phyloP scores from a whole-genome alignment of 495 filamentous ascomycete genomes.

The Neurospora sp. region DNA sequence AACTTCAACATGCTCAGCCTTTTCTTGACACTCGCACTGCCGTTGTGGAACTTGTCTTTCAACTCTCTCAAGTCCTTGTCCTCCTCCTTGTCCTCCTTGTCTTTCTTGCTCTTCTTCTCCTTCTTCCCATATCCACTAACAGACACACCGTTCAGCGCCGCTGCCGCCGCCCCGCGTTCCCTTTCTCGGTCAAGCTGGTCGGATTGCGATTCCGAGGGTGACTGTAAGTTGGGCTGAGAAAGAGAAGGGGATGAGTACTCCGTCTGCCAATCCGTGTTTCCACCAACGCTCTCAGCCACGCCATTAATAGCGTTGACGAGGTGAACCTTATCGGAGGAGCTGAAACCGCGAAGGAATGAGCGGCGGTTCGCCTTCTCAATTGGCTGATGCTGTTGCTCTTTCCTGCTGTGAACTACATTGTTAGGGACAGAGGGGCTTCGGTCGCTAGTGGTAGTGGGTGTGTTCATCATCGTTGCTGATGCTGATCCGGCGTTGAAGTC shows the following conservation, averaged over 20 bases:
- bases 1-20: constrained; percentile 58
- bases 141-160: constrained; percentile 16
- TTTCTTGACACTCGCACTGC: constrained; percentile 47
- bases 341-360: constrained; percentile 9
- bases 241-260: background rate
- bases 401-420: background rate
- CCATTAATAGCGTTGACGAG: background rate
- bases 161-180: constrained; percentile 16
- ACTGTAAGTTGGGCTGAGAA: background rate
- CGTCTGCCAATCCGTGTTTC: background rate
- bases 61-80: background rate
- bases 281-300: background rate
- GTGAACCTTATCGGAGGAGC: background rate
- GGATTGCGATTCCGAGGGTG: background rate
- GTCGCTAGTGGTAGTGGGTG: background rate
- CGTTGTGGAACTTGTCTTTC: background rate
- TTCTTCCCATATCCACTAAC: background rate
- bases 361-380: constrained; percentile 2
- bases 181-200: constrained; percentile 11
- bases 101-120: constrained; percentile 4
- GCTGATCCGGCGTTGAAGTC: constrained; percentile 12
- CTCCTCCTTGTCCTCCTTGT: constrained; percentile 22
- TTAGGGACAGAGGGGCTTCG: background rate
- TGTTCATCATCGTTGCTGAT: constrained; percentile 6
- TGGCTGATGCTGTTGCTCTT: background rate